Evolutionary conservation across 106 monocot genomes (phyloP), one percentile per base, ranked within the genome.

Genomic region (Dactylorhiza incarnata): DNA sequence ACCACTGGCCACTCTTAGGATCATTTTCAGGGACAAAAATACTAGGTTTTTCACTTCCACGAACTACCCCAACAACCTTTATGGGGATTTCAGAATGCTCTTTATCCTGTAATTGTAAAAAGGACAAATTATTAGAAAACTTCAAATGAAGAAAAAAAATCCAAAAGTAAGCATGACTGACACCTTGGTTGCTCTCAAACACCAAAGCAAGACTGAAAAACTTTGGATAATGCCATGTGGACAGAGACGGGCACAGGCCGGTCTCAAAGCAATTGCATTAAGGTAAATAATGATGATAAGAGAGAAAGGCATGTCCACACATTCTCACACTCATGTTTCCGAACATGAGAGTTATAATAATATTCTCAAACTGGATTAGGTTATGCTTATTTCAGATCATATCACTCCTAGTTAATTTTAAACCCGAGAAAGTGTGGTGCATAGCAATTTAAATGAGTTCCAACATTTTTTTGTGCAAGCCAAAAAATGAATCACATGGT

Each of bases 21-120:
- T 92, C 81, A 78, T 99, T 94, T 54, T 82, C 89, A 23, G 91
- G 97, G 69, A 94, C 94, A 78, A 94, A 97, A 49, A 97, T 91
- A 71, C 89, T 91, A 12, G 96, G 93, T 23, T 91, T 94, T 79
- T 91, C 96, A 83, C 93, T 94, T 76, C 86, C 89, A 75, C 96
- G 87, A 75, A 93, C 76, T 17, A 97, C 91, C 55, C 96, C 96
- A 66, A 84, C 59, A 71, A 97, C 87, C 77, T 78, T 84, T 25
- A 89, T 62, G 15, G 87, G 79, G 65, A 69, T 22, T 25, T 48
- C 55, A 7, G 13, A 48, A 74, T 16, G 76, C 51, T 86, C 83
- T 71, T 84, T 74, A 48, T 26, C 74, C 91, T 87, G 80, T 29
- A 87, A 75, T 46, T 8, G 53, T 22, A 22, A 20, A 49, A 77